phyloP scores from a whole-genome alignment of 2,329 filamentous ascomycete genomes.

The Cordyceps tenuipes region DNA sequence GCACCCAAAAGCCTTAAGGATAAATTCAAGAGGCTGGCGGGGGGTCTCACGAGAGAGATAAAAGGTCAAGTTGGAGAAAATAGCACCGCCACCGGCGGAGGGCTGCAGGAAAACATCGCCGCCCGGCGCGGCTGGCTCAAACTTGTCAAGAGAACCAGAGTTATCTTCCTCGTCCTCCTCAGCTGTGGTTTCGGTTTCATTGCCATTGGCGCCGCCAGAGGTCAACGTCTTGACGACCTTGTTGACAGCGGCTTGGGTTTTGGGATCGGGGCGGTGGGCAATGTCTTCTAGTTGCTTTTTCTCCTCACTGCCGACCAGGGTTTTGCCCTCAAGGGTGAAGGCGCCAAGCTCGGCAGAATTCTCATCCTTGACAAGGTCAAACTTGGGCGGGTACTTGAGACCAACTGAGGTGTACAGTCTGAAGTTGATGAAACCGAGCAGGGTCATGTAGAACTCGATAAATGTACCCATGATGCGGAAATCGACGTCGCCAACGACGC shows the following conservation, averaged over 20 bases:
- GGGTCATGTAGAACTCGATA: constrained; percentile 95
- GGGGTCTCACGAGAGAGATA: constrained; percentile 92
- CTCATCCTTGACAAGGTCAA: constrained; percentile 80
- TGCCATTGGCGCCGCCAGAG: constrained; percentile 35
- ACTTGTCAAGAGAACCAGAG: constrained; percentile 73
- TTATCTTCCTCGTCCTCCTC: constrained; percentile 32
- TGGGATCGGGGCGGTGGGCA: constrained; percentile 48
- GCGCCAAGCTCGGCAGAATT: constrained; percentile 82
- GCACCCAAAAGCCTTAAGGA: constrained; percentile 89
- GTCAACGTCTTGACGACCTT: constrained; percentile 63
- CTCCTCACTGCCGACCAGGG: constrained; percentile 45
- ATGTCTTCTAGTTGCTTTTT: constrained; percentile 41
- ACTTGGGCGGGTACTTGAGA: constrained; percentile 91
- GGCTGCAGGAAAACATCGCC: constrained; percentile 85
- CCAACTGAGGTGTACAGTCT: constrained; percentile 85
- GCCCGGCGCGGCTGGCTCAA: constrained; percentile 73
- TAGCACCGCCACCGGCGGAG: constrained; percentile 52
- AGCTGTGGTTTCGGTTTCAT: constrained; percentile 19
- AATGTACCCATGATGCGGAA: constrained; percentile 99
- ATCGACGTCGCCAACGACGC: constrained; percentile 87
- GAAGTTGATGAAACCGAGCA: constrained; percentile 94
- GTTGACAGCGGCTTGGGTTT: constrained; percentile 57
- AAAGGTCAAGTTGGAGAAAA: constrained; percentile 85
- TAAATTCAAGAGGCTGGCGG: constrained; percentile 81
- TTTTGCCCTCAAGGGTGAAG: constrained; percentile 76